These are phyloP conservation scores for Sclerotiophoma versabilis DNA, from an alignment of 2,329 filamentous ascomycete species.

Conservation along the genomic window DNA sequence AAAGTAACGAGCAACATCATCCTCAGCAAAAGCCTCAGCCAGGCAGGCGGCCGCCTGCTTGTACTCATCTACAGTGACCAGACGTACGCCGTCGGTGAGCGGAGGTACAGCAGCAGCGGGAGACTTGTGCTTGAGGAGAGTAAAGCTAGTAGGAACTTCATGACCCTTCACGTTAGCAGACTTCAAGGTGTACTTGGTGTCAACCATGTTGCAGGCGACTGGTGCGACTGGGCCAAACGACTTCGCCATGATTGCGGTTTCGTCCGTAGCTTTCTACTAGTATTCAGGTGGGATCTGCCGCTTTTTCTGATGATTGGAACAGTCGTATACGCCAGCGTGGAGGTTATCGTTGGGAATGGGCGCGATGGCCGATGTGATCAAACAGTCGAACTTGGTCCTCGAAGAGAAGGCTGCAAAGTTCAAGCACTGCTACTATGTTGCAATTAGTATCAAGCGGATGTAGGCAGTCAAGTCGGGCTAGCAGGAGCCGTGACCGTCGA, in stretches of 20 bases:
- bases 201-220: slow-evolving; percentile 41
- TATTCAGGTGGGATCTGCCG: slow-evolving; percentile 58
- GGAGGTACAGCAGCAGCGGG: slow-evolving; percentile 29
- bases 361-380: slow-evolving; percentile 34
- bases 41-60: slow-evolving; percentile 74
- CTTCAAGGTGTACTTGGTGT: slow-evolving; percentile 51
- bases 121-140: slow-evolving; percentile 37
- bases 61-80: slow-evolving; percentile 71
- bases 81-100: slow-evolving; percentile 62
- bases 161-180: slow-evolving; percentile 37
- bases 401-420: slow-evolving; percentile 35
- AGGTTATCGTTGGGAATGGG: slow-evolving; percentile 33
- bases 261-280: slow-evolving; percentile 48
- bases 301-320: slow-evolving; percentile 53
- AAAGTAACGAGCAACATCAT: slow-evolving; percentile 77
- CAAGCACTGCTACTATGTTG: slow-evolving; percentile 45
- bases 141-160: slow-evolving; percentile 42
- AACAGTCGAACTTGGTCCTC: slow-evolving; percentile 45
- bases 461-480: slow-evolving; percentile 32
- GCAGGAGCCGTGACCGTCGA: slow-evolving; percentile 43
- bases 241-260: slow-evolving; percentile 57
- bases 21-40: slow-evolving; percentile 77
- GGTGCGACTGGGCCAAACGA: slow-evolving; percentile 41
- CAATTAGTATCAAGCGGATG: slow-evolving; percentile 43
- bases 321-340: slow-evolving; percentile 52